Base-by-base conservation (phyloP, 768 basidiomycete species). In the Hypholoma sublateritium region DNA sequence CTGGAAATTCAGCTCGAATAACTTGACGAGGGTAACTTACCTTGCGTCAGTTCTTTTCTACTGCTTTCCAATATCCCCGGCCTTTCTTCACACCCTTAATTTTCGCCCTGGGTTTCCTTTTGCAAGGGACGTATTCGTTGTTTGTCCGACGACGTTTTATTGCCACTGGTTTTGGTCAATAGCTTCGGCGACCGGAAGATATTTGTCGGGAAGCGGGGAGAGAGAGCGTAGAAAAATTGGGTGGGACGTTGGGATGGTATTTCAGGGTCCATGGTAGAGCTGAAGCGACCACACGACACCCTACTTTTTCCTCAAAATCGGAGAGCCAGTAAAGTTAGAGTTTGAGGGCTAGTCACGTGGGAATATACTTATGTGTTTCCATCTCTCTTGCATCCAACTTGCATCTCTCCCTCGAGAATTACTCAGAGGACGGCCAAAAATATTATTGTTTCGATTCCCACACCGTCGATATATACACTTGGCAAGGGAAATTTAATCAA, bases 311-410 rank as follows among this genome's bases (percentile, higher is more conserved):
- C 42, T 24, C 19, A 28, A 11, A 28, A 13, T 42, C 17, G 12
- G 14, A 32, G 50, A 41, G 51, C 44, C 53, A 47, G 56, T 63
- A 63, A 59, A 60, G 62, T 63, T 63, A 63, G 54, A 63, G 62
- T 63, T 63, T 60, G 41, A 41, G 42, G 32, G 19, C 22, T 35
- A 43, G 52, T 63, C 62, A 63, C 62, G 62, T 63, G 62, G 19
- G 41, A 43, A 45, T 43, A 32, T 39, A 19, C 17, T 17, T 44
- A 34, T 21, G 43, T 35, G 43, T 45, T n/a, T 4, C n/a, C n/a
- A n/a, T n/a, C n/a, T n/a, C n/a, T n/a, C n/a, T n/a, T n/a, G n/a
- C n/a, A n/a, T n/a, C n/a, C n/a, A n/a, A n/a, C n/a, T n/a, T n/a
- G n/a, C 44, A 8, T 28, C 34, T 13, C n/a, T 12, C 11, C 25